These are phyloP conservation scores for Schrenkiella parvula DNA, from an alignment of 345 rosid species.

Conservation along the genomic window DNA sequence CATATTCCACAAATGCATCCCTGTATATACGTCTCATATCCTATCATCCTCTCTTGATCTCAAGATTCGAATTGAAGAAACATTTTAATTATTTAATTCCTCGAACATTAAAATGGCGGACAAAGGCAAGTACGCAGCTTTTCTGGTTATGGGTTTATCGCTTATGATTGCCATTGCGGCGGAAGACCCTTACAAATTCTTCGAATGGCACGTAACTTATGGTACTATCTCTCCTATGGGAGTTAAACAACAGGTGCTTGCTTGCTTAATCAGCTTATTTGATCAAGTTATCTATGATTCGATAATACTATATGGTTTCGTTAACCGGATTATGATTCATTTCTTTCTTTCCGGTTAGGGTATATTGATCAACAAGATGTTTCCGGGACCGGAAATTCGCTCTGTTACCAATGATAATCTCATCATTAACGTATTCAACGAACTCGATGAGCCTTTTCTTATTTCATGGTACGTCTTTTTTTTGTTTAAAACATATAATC, in stretches of 20 bases:
- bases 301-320: not conserved
- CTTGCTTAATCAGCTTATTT: too few relatives aligned
- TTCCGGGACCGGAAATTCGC: slow-evolving; percentile 79
- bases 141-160: not conserved
- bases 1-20: too few relatives aligned
- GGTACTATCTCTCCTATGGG: slow-evolving; percentile 19
- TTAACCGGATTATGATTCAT: not conserved
- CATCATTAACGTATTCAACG: slow-evolving; percentile 61
- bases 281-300: too few relatives aligned
- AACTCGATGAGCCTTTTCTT: slow-evolving; percentile 63
- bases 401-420: slow-evolving; percentile 67
- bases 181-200: slow-evolving; percentile 1
- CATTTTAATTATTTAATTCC: not conserved
- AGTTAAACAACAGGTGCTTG: slow-evolving; percentile 7
- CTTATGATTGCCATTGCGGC: not conserved
- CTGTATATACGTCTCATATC: not conserved
- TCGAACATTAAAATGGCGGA: not conserved
- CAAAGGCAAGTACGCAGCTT: not conserved
- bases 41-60: not conserved
- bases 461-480: slow-evolving; percentile 15
- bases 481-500: too few relatives aligned
- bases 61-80: not conserved
- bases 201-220: slow-evolving; percentile 24
- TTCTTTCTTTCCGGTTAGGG: slow-evolving; percentile 1
- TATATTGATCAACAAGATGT: slow-evolving; percentile 24